A percentile compares a stretch with the other conserved stretches of the same genome.
Evolutionary conservation across 202 grass and related monocot species (phyloP).

Genomic region (Hordeum pubiflorum): DNA sequence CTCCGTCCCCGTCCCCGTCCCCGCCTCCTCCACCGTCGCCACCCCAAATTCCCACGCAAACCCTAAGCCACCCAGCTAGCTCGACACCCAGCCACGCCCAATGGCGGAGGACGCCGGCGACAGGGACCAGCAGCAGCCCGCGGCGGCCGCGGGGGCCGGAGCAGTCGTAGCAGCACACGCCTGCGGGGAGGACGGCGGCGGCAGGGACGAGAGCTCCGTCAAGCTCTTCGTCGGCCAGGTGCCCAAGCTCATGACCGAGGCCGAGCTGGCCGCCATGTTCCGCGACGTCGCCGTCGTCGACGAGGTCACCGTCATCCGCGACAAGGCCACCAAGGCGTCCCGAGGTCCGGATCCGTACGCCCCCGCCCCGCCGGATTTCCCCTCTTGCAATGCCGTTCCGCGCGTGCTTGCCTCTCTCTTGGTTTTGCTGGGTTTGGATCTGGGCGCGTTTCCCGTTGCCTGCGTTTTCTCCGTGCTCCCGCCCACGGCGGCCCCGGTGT

Average conservation of each 20-base stretch:
- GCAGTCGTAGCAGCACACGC: not conserved
- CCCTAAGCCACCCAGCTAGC: constrained; percentile 19
- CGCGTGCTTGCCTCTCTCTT: not conserved
- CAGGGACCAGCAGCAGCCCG: constrained; percentile 19
- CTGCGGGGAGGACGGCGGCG: not conserved
- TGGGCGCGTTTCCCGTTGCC: not conserved
- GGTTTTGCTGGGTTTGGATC: constrained; percentile 12
- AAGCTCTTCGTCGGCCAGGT: constrained; percentile 99
- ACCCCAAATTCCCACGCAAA: constrained; percentile 17
- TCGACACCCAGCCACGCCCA: not conserved
- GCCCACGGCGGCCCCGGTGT: not conserved
- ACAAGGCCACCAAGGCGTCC: constrained; percentile 80
- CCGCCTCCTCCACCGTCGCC: constrained; percentile 14
- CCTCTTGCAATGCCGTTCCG: constrained; percentile 6
- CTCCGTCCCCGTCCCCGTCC: constrained; percentile 10
- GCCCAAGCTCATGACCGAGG: constrained; percentile 88
- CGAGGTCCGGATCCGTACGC: constrained; percentile 68
- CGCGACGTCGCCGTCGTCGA: constrained; percentile 67
- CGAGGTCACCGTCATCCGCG: constrained; percentile 95
- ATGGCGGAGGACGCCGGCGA: constrained; percentile 37
- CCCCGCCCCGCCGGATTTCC: not conserved
- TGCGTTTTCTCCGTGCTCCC: not conserved
- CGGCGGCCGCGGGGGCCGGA: not conserved
- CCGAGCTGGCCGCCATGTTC: constrained; percentile 71
- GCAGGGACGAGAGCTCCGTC: constrained; percentile 61